Percentiles rank a stretch among this genome's conserved stretches.
phyloP scores from a whole-genome alignment of 129 eudicot genomes.

The Daucus carota region DH1_v3.0 NC_030382.2:43363501-43364000 shows the following conservation, averaged over 20 bases:
- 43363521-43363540: background rate
- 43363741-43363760: background rate
- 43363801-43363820: background rate
- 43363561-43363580: background rate
- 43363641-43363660: background rate
- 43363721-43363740: background rate
- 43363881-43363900: slow-evolving; percentile 97
- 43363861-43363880: slow-evolving; percentile 99
- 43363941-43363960: background rate
- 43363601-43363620: background rate
- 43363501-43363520: background rate
- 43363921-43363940: slow-evolving; percentile 99
- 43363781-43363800: slow-evolving; percentile 5
- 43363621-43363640: background rate
- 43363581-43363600: background rate
- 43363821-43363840: slow-evolving; percentile 24
- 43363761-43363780: background rate
- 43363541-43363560: background rate
- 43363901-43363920: slow-evolving; percentile 99
- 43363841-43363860: slow-evolving; percentile 99
- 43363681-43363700: background rate
- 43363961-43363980: background rate
- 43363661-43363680: background rate
- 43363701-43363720: background rate
- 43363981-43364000: background rate